Evolutionary conservation across 2,329 filamentous ascomycete genomes (phyloP), one percentile per base, ranked within the genome.

Genomic region (Phialophora tarda): DNA sequence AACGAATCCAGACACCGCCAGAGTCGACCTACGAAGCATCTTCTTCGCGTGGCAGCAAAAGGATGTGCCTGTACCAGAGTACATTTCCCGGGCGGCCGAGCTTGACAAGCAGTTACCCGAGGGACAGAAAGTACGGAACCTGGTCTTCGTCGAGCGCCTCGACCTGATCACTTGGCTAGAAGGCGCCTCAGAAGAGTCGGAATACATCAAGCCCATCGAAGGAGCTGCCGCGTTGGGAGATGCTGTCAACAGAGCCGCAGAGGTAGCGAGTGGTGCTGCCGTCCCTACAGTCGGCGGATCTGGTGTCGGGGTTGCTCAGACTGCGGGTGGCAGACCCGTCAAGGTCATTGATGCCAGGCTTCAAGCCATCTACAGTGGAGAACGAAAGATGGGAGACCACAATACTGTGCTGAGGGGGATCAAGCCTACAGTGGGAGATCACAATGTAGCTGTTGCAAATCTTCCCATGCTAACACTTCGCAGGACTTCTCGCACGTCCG

Each of bases 41-140:
- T 97, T 94, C 82, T 97, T 98, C 76, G 93, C 93, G 63, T 99
- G 93, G 92, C 84, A 91, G 74, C 96, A 97, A 80, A 92, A 93
- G 78, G 94, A 98, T 81, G 88, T 90, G 63, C 88, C 90, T 62
- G 93, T 96, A 71, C 91, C 91, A 11, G 92, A 96, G 73, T 98
- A 98, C 84, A 95, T 97, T 79, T 87, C 90, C 28, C 89, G 90
- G 0, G 91, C 92, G 14, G 89, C 91, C 73, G 85, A 88, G 72
- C 84, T 98, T 64, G 96, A 96, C 77, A 89, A 91, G 59, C 88
- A 92, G 75, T 83, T 97, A 28, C 78, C 77, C 53, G 73, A 78
- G 56, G 80, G 78, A 1, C 89, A 89, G 63, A 87, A 88, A 72
- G 91, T 97, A 26, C 90, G 93, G 79, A 96, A 95, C 77, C 82